phyloP scores from a whole-genome alignment of 1,284 basidiomycete genomes.

The Ceratobasidium sp. region DNA sequence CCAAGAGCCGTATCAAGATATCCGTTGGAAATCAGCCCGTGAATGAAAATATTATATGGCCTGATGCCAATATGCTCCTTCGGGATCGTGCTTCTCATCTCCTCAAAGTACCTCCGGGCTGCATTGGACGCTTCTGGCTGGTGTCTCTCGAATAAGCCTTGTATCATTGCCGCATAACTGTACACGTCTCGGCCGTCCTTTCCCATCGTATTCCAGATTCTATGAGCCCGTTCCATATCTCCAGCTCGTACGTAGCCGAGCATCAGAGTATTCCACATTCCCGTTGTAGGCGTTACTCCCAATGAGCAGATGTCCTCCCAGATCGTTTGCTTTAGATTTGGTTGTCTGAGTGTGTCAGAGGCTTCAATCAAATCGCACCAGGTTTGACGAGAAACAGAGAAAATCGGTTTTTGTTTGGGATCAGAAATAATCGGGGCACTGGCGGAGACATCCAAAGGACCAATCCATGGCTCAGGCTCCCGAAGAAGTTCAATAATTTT shows the following conservation, averaged over 20 bases:
- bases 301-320: slow-evolving; percentile 67
- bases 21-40: slow-evolving; percentile 61
- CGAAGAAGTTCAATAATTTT: slow-evolving; percentile 59
- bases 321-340: slow-evolving; percentile 62
- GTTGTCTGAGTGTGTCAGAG: slow-evolving; percentile 60
- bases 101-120: slow-evolving; percentile 59
- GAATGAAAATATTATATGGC: slow-evolving; percentile 69
- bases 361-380: slow-evolving; percentile 70
- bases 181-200: slow-evolving; percentile 60
- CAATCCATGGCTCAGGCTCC: slow-evolving; percentile 56
- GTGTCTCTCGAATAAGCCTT: slow-evolving; percentile 58
- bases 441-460: slow-evolving; percentile 48
- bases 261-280: slow-evolving; percentile 69
- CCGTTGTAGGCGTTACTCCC: slow-evolving; percentile 57
- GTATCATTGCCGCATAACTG: slow-evolving; percentile 67
- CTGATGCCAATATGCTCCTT: slow-evolving; percentile 46
- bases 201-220: slow-evolving; percentile 67
- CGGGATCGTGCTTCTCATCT: slow-evolving; percentile 52
- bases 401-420: slow-evolving; percentile 51
- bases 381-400: slow-evolving; percentile 56
- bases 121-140: slow-evolving; percentile 52
- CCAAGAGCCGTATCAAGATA: slow-evolving; percentile 55
- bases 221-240: slow-evolving; percentile 56
- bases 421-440: slow-evolving; percentile 34
- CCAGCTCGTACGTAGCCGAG: slow-evolving; percentile 62